phyloP scores from a whole-genome alignment of 108 stramenopile species.

The Aurantiochytrium sp. region DNA sequence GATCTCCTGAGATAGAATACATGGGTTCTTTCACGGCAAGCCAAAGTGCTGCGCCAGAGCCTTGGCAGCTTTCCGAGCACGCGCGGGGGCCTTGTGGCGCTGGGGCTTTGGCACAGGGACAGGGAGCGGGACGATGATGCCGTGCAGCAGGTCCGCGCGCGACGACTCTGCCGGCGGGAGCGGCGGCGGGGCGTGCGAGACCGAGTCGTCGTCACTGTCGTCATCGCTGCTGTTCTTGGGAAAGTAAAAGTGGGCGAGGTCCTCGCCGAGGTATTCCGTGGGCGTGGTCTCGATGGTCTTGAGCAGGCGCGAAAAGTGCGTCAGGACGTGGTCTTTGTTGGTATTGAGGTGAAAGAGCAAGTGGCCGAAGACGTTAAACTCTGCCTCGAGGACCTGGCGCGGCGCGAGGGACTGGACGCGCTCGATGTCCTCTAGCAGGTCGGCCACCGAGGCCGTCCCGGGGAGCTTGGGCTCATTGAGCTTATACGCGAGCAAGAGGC shows the following conservation, averaged over 20 bases:
- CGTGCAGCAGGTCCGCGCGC: background rate
- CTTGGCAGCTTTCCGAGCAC: background rate
- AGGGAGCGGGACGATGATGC: background rate
- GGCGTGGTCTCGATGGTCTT: background rate
- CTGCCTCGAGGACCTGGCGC: background rate
- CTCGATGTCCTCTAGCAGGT: conserved; percentile 9
- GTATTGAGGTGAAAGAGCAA: conserved; percentile 25
- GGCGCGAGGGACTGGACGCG: background rate
- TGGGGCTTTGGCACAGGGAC: background rate
- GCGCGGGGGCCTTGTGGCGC: background rate
- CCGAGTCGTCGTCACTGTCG: background rate
- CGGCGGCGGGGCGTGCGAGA: background rate
- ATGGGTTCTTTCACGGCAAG: background rate
- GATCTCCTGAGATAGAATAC: too few species aligned
- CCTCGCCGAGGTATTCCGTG: conserved; percentile 16
- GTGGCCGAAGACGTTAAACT: conserved; percentile 10
- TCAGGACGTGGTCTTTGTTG: background rate
- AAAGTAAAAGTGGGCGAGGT: conserved; percentile 18
- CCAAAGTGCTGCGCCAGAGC: background rate
- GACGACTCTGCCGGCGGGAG: background rate
- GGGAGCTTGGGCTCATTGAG: background rate
- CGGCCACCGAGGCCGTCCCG: background rate
- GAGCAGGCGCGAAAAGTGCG: background rate
- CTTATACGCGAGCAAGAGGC: conserved; percentile 8
- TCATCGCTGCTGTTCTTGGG: background rate